A percentile compares a stretch with the other conserved stretches of the same genome.
Evolutionary conservation across 129 eudicot genomes (phyloP).

Genomic region (Flaveria linearis): DNA sequence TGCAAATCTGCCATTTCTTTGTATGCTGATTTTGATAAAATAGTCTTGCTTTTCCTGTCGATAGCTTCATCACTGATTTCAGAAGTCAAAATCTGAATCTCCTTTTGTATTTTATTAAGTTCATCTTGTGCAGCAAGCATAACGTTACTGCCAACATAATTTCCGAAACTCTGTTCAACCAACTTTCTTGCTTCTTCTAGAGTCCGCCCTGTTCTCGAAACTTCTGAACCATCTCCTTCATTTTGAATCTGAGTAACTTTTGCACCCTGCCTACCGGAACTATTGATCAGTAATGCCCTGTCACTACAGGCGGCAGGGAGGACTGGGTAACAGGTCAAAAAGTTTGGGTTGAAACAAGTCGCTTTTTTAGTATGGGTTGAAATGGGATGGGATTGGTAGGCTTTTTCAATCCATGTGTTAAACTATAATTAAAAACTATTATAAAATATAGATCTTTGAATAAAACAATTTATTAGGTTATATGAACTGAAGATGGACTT

Average conservation of each 20-base stretch:
- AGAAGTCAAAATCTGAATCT: constrained; percentile 65
- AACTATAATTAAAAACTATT: background rate
- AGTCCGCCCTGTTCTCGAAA: constrained; percentile 75
- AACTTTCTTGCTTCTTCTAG: constrained; percentile 95
- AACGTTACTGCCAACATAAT: constrained; percentile 96
- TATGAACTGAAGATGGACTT: background rate
- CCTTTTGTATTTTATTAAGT: constrained; percentile 73
- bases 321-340: background rate
- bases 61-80: constrained; percentile 92
- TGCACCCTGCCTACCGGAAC: constrained; percentile 65
- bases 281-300: constrained; percentile 20
- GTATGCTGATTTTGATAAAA: constrained; percentile 63
- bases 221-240: constrained; percentile 53
- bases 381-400: background rate
- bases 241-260: constrained; percentile 63
- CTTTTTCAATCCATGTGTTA: background rate
- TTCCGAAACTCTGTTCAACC: constrained; percentile 97
- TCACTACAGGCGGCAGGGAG: background rate
- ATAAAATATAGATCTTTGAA: background rate
- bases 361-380: background rate
- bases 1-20: constrained; percentile 83
- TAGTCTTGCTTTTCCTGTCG: constrained; percentile 70
- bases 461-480: constrained; percentile 1
- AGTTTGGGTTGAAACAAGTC: background rate
- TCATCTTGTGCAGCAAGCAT: constrained; percentile 97